phyloP scores from a whole-genome alignment of 148 eudicot species.

The Heliosperma pusillum region DNA sequence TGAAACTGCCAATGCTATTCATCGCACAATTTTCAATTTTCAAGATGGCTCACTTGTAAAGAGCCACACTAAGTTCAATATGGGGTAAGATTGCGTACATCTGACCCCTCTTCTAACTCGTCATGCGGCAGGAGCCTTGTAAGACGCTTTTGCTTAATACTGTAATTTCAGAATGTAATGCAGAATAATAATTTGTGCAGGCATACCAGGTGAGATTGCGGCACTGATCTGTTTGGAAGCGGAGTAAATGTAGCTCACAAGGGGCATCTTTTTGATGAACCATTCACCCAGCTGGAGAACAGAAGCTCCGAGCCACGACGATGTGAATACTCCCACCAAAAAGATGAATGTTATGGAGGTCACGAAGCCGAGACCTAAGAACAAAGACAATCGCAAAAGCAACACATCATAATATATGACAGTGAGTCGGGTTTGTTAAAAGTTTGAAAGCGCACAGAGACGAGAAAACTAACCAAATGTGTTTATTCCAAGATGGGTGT shows the following conservation, averaged over 20 bases:
- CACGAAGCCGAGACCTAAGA: constrained; percentile 63
- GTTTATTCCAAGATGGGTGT: constrained; percentile 52
- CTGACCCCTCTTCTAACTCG: no score
- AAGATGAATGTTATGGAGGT: constrained; percentile 71
- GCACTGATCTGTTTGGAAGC: constrained; percentile 90
- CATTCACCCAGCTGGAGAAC: constrained; percentile 67
- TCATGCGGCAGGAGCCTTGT: no score
- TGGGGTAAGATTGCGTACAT: no score
- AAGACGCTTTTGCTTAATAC: neutral
- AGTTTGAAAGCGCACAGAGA: neutral
- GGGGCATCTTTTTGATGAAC: constrained; percentile 79
- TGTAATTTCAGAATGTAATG: neutral
- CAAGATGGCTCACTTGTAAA: no score
- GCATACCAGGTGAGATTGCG: constrained; percentile 82
- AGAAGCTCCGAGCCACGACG: constrained; percentile 80
- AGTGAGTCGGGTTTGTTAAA: neutral
- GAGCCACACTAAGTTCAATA: no score
- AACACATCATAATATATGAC: neutral
- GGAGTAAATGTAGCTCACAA: constrained; percentile 65
- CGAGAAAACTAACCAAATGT: constrained; percentile 50
- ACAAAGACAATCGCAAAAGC: neutral
- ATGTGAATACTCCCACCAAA: constrained; percentile 81
- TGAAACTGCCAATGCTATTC: neutral
- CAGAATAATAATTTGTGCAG: neutral
- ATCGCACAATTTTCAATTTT: neutral